Base-by-base conservation (phyloP, 164 flowering plant genomes). In the Vitis amurensis region DNA sequence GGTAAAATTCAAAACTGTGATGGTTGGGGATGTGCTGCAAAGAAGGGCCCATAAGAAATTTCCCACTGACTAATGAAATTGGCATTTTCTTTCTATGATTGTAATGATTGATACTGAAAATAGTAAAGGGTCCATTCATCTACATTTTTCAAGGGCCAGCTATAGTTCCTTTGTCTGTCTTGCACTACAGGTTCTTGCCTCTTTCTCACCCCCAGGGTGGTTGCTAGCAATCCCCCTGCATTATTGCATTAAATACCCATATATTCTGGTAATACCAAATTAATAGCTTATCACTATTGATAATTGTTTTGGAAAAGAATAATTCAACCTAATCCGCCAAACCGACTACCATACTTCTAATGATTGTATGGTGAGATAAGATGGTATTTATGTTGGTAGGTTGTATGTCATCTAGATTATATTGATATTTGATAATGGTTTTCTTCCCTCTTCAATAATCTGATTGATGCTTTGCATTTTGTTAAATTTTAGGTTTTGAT, bases 11-110 rank as follows among this genome's bases (percentile, higher is more conserved):
- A 66, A 55, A 30, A 27, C 14, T 31, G 8, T 7, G 56, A 27
- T n/a, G 4, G 10, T 13, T 16, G 51, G 16, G 23, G 23, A 50
- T 27, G 55, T 61, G 11, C 7, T 37, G 44, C 44, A 0, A 2
- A 37, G 17, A 8, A 31, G 71, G 74, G 68, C 47, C 60, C 71
- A 62, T 50, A 17, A 50, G 65, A 61, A 75, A 67, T 59, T 56
- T 56, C 49, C n/a, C 29, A n/a, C 12, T 50, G 31, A 19, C 31
- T 52, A 47, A 58, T 27, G 50, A 64, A 19, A 12, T 19, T 49
- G 48, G 69, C 78, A 67, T 71, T 71, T 67, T 70, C 48, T 30
- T 62, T 70, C 61, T 65, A 55, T 75, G 63, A 75, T 70, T 70
- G 58, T 52, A 63, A 64, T 68, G 68, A 69, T 67, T 64, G 56